A percentile compares a stretch with the other conserved stretches of the same genome.
Conservation (phyloP, 2,329 filamentous ascomycete genomes). For the Exophiala sp. region DNA sequence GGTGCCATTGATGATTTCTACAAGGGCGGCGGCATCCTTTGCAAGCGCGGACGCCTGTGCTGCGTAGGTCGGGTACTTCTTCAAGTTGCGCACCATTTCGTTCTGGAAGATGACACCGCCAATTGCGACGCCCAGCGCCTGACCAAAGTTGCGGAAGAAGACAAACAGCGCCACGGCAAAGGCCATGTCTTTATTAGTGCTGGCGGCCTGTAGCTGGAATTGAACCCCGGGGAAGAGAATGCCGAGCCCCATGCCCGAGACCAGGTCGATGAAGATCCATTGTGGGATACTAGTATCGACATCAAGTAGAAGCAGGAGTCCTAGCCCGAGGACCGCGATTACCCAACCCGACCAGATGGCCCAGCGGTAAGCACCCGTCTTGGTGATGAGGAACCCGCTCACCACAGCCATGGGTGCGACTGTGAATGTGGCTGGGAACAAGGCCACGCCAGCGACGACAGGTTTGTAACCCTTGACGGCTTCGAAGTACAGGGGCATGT, state of each 20-base stretch:
- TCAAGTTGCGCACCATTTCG: constrained; percentile 48
- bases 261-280: constrained; percentile 50
- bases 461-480: constrained; percentile 50
- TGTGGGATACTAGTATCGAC: constrained; percentile 36
- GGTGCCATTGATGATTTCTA: constrained; percentile 54
- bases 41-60: constrained; percentile 47
- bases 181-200: constrained; percentile 52
- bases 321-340: constrained; percentile 53
- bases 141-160: constrained; percentile 61
- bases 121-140: constrained; percentile 60
- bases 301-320: constrained; percentile 40
- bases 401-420: constrained; percentile 56
- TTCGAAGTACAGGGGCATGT: constrained; percentile 43
- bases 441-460: constrained; percentile 50
- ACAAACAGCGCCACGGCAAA: constrained; percentile 60
- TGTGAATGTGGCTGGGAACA: constrained; percentile 57
- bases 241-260: constrained; percentile 61
- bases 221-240: constrained; percentile 61
- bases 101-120: constrained; percentile 67
- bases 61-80: constrained; percentile 45
- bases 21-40: constrained; percentile 53
- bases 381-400: constrained; percentile 50
- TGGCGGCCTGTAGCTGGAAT: constrained; percentile 58
- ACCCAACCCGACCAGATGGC: constrained; percentile 58
- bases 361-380: constrained; percentile 56